A percentile compares a stretch with the other conserved stretches of the same genome.
These are phyloP conservation scores for Vanrija sp. DNA, from an alignment of 1,284 basidiomycete species.

Conservation along the genomic window DNA sequence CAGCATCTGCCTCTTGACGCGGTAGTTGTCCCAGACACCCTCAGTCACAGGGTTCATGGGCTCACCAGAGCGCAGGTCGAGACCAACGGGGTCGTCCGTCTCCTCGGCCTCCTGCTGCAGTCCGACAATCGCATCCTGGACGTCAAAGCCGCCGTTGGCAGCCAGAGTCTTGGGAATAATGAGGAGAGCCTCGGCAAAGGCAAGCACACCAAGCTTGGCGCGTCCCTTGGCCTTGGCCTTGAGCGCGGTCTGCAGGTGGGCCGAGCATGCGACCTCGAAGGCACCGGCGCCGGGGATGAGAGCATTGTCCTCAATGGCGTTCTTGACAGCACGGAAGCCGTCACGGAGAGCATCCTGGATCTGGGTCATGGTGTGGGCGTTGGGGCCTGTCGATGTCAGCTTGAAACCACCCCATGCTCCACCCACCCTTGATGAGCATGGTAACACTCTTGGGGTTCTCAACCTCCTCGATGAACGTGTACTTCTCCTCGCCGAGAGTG, in stretches of 20 bases:
- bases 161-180: slow-evolving; percentile 96
- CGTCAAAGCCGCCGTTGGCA: slow-evolving; percentile 94
- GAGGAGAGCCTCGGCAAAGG: slow-evolving; percentile 91
- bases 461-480: slow-evolving; percentile 96
- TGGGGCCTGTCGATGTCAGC: slow-evolving; percentile 59
- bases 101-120: slow-evolving; percentile 86
- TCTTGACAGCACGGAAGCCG: slow-evolving; percentile 93
- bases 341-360: slow-evolving; percentile 97
- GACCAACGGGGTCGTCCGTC: slow-evolving; percentile 85
- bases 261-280: slow-evolving; percentile 92
- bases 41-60: slow-evolving; percentile 93
- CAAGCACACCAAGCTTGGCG: slow-evolving; percentile 94
- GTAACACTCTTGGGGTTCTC: slow-evolving; percentile 96
- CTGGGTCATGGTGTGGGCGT: slow-evolving; percentile 92
- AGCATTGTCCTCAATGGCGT: slow-evolving; percentile 85
- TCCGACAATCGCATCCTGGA: slow-evolving; percentile 89
- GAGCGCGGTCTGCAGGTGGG: slow-evolving; percentile 67
- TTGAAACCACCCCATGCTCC: not conserved
- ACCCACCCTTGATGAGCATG: slow-evolving; percentile 83
- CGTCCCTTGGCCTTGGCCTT: slow-evolving; percentile 92
- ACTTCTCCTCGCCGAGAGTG: slow-evolving; percentile 98
- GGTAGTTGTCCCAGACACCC: slow-evolving; percentile 98
- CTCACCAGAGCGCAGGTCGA: slow-evolving; percentile 91
- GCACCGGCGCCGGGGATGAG: slow-evolving; percentile 94
- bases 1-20: slow-evolving; percentile 97